These are phyloP conservation scores for Thalassiosira ordinaria DNA, from an alignment of 352 stramenopile species.

Conservation along the genomic window DNA sequence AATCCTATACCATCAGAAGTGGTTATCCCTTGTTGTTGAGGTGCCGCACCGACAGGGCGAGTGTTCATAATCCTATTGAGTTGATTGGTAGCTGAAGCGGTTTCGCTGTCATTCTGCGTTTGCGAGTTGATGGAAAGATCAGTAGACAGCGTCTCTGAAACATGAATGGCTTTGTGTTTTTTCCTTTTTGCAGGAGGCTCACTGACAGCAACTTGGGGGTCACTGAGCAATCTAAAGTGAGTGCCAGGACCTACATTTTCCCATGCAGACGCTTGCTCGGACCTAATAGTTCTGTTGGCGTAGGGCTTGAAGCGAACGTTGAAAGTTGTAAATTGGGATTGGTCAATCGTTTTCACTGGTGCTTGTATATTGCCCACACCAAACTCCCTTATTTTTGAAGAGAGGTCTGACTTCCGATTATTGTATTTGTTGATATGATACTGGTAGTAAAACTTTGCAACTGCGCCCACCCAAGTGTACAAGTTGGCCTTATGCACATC, in stretches of 20 bases:
- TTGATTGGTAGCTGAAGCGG: too few species aligned
- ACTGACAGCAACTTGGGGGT: background rate
- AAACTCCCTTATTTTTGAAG: constrained; percentile 32
- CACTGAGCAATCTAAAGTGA: constrained; percentile 24
- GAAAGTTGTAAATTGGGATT: constrained; percentile 30
- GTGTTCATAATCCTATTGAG: too few species aligned
- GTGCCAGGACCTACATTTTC: constrained; percentile 17
- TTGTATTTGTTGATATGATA: constrained; percentile 48
- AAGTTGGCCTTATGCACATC: constrained; percentile 62
- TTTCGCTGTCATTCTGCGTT: too few species aligned
- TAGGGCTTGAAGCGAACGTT: constrained; percentile 10
- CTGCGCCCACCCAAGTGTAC: constrained; percentile 42
- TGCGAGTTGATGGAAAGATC: too few species aligned
- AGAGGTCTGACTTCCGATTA: constrained; percentile 29
- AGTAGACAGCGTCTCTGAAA: too few species aligned
- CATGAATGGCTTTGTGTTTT: background rate
- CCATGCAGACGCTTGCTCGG: background rate
- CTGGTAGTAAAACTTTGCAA: constrained; percentile 49
- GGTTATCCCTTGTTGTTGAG: too few species aligned
- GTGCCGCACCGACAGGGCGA: too few species aligned
- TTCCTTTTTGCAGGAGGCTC: background rate
- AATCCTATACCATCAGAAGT: too few species aligned
- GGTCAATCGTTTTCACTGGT: constrained; percentile 28
- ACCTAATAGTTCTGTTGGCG: constrained; percentile 1
- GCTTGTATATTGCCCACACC: background rate